Conservation (phyloP, 306 rosid species). For the Cucurbita maxima region DNA sequence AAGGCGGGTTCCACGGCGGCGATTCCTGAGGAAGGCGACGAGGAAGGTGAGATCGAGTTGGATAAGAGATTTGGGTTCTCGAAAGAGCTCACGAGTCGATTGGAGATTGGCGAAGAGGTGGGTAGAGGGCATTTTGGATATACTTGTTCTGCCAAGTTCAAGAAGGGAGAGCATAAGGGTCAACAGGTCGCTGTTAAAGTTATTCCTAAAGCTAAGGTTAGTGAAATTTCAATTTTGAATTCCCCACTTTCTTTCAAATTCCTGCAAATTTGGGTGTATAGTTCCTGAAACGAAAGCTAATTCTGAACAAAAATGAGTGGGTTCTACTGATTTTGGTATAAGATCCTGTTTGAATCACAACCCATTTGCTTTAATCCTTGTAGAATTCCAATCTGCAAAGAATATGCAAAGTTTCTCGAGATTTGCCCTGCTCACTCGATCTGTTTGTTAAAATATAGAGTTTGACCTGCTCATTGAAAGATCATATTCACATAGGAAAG, state of each 20-base stretch:
- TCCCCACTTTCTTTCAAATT: neutral
- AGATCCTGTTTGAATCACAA: neutral
- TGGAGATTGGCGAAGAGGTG: slow-evolving; percentile 86
- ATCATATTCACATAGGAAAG: neutral
- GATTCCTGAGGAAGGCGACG: slow-evolving; percentile 73
- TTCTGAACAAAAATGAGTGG: neutral
- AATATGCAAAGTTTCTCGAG: neutral
- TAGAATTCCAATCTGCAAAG: neutral
- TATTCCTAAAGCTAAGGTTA: slow-evolving; percentile 84
- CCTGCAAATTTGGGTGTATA: neutral
- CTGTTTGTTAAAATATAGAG: neutral
- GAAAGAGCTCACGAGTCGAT: slow-evolving; percentile 55
- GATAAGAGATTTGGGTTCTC: slow-evolving; percentile 96
- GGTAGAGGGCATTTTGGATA: slow-evolving; percentile 99
- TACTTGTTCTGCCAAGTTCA: slow-evolving; percentile 89
- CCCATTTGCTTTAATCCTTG: neutral
- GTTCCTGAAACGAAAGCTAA: neutral
- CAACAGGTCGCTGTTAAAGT: slow-evolving; percentile 88
- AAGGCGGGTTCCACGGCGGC: slow-evolving; percentile 35
- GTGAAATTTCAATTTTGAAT: slow-evolving; percentile 10
- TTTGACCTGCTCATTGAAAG: neutral
- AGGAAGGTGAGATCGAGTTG: slow-evolving; percentile 44
- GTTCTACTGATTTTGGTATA: neutral
- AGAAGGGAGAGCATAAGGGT: slow-evolving; percentile 87
- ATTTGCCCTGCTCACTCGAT: neutral